Evolutionary conservation across 179 eudicot genomes (phyloP), one percentile per base, ranked within the genome.

Genomic region (Beta corolliflora): DNA sequence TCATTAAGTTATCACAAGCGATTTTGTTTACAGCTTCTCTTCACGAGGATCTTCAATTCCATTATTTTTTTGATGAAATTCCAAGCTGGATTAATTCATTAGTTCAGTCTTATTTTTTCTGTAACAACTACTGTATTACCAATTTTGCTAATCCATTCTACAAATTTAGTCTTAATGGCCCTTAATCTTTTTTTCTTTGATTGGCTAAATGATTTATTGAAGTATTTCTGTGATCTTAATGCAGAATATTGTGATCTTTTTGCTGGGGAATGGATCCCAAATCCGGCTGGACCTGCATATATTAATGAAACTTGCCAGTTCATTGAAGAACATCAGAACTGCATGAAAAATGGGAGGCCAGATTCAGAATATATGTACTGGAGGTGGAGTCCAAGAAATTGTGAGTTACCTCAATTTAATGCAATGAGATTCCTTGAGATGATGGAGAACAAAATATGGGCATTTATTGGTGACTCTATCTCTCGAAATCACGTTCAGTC

Each of bases 401-500:
- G 99, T 78, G 86, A 85, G 50, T 76, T 97, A 71, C 92, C 97
- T 29, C 87, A 71, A 59, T 86, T 97, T 79, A 72, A 93, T 86
- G 86, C 97, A 11, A 59, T 52, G 80, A 89, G 55, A 72, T 94
- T 97, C 73, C 92, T 97, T 7, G 77, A 85, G 77, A 80, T 86
- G 78, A 93, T 93, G 98, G 84, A 89, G 88, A 73, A 89, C 80
- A 97, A 97, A 83, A 79, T 89, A 7, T 88, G 93, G 90, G 97
- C 97, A 10, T 89, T 97, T 36, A 86, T 94, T 75, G 99, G 99
- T 9, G 99, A 97, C 86, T 97, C 99, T 19, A 93, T 97, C 59
- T 85, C 90, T 71, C 95, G 98, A 45, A 97, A 97, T 76, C 99
- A 97, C 25, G 90, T 92, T 9, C 99, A 97, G 81, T 94, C 99